Percentiles rank a stretch among this genome's conserved stretches.
Evolutionary conservation across 164 flowering plant species (phyloP).

Genomic region (Dillenia turbinata): DNA sequence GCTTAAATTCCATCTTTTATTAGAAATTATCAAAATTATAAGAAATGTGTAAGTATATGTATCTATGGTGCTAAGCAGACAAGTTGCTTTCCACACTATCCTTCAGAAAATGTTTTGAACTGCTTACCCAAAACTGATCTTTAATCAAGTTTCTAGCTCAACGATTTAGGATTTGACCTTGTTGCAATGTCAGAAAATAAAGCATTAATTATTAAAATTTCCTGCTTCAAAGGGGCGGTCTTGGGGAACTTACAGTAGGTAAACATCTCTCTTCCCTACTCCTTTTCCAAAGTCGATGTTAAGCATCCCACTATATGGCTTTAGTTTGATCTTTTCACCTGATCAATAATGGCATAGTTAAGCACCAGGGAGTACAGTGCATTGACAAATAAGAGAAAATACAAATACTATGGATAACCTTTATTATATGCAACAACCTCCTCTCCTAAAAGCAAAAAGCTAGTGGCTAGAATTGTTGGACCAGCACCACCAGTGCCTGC

Average conservation of each 20-base stretch:
- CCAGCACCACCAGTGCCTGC: conserved; percentile 99
- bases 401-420: conserved; percentile 35
- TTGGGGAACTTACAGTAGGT: conserved; percentile 73
- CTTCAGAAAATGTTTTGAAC: too few relatives aligned
- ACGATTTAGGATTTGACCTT: too few relatives aligned
- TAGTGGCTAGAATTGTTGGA: conserved; percentile 93
- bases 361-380: not conserved
- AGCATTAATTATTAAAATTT: too few relatives aligned
- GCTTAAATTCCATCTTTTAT: too few relatives aligned
- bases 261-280: conserved; percentile 82
- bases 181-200: too few relatives aligned
- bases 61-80: too few relatives aligned
- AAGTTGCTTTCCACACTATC: too few relatives aligned
- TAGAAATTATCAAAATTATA: too few relatives aligned
- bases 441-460: conserved; percentile 95
- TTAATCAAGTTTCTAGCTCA: too few relatives aligned
- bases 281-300: conserved; percentile 92
- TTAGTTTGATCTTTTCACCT: conserved; percentile 77
- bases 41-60: too few relatives aligned
- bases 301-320: conserved; percentile 89
- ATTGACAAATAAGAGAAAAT: conserved; percentile 1
- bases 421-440: conserved; percentile 88
- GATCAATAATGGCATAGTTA: conserved; percentile 16
- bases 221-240: too few relatives aligned
- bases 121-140: too few relatives aligned